Percentiles rank a stretch among this genome's conserved stretches.
These are phyloP conservation scores for Cordyceps tenuipes DNA, from an alignment of 2,329 filamentous ascomycete species.

Conservation along the genomic window DNA sequence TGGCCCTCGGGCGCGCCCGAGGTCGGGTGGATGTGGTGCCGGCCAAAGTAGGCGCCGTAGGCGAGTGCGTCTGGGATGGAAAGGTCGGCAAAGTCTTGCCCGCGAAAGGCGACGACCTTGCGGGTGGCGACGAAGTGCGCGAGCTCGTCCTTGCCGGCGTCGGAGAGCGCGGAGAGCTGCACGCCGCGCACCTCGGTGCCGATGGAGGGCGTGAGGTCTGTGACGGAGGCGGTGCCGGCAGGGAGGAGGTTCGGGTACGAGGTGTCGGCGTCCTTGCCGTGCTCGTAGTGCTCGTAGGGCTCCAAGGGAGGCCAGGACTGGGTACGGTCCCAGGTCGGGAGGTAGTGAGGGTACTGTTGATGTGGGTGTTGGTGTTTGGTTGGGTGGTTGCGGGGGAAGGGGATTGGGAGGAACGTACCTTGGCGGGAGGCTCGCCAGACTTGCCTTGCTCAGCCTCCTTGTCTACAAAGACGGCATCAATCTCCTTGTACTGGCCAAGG, in stretches of 20 bases:
- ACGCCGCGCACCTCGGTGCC: constrained; percentile 56
- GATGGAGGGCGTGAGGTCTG: constrained; percentile 50
- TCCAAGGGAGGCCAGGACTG: constrained; percentile 50
- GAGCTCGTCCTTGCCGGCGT: constrained; percentile 55
- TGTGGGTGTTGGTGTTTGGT: constrained; percentile 1
- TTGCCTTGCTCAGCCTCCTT: constrained; percentile 22
- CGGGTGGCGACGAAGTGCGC: constrained; percentile 57
- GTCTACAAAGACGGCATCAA: constrained; percentile 20
- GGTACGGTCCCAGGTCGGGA: constrained; percentile 51
- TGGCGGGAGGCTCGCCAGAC: constrained; percentile 20
- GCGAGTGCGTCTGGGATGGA: constrained; percentile 55
- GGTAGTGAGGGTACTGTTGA: constrained; percentile 33
- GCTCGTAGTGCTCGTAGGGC: constrained; percentile 56
- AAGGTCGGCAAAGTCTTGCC: constrained; percentile 55
- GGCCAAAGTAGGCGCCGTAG: constrained; percentile 60
- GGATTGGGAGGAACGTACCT: constrained; percentile 15
- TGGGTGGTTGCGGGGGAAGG: too few relatives aligned
- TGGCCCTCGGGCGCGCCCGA: constrained; percentile 57
- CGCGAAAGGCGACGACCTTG: constrained; percentile 61
- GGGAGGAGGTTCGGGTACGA: constrained; percentile 52
- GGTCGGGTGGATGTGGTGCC: constrained; percentile 65
- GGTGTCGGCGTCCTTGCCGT: constrained; percentile 56
- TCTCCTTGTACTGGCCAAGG: constrained; percentile 24
- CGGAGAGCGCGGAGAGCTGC: constrained; percentile 44
- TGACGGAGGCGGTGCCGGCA: constrained; percentile 28